Evolutionary conservation across 495 filamentous ascomycete genomes (phyloP).

Genomic region (Penicillium crystallinum): DNA sequence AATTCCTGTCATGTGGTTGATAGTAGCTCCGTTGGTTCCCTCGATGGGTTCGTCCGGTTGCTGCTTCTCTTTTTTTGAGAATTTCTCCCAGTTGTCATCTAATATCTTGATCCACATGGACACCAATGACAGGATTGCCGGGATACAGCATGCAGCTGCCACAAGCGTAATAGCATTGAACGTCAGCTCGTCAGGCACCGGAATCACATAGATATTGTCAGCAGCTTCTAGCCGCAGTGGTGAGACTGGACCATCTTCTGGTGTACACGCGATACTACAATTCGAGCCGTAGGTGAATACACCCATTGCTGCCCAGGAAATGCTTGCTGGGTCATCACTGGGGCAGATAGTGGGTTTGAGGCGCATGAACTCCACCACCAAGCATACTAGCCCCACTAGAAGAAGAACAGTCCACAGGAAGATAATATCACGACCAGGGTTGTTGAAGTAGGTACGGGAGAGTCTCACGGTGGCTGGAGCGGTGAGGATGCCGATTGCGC

Average conservation of each 20-base stretch:
- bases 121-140: slow-evolving; percentile 51
- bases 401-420: slow-evolving; percentile 56
- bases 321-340: slow-evolving; percentile 33
- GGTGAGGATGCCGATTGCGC: slow-evolving; percentile 55
- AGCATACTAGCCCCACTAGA: slow-evolving; percentile 51
- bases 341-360: slow-evolving; percentile 33
- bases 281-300: slow-evolving; percentile 27
- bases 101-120: slow-evolving; percentile 57
- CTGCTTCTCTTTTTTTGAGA: slow-evolving; percentile 27
- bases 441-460: slow-evolving; percentile 55
- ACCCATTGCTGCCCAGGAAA: slow-evolving; percentile 18
- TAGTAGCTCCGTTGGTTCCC: slow-evolving; percentile 52
- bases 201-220: slow-evolving; percentile 53
- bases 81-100: slow-evolving; percentile 48
- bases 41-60: slow-evolving; percentile 33
- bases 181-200: slow-evolving; percentile 41
- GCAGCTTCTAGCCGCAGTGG: slow-evolving; percentile 44
- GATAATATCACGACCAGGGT: slow-evolving; percentile 55
- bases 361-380: slow-evolving; percentile 57
- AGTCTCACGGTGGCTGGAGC: slow-evolving; percentile 52
- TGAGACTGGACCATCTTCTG: slow-evolving; percentile 38
- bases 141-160: slow-evolving; percentile 55
- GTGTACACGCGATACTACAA: slow-evolving; percentile 37
- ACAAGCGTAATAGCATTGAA: slow-evolving; percentile 52
- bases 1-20: slow-evolving; percentile 42